Evolutionary conservation across 305 asterid species (phyloP), one percentile per base, ranked within the genome.

Genomic region (Vinca major): DNA sequence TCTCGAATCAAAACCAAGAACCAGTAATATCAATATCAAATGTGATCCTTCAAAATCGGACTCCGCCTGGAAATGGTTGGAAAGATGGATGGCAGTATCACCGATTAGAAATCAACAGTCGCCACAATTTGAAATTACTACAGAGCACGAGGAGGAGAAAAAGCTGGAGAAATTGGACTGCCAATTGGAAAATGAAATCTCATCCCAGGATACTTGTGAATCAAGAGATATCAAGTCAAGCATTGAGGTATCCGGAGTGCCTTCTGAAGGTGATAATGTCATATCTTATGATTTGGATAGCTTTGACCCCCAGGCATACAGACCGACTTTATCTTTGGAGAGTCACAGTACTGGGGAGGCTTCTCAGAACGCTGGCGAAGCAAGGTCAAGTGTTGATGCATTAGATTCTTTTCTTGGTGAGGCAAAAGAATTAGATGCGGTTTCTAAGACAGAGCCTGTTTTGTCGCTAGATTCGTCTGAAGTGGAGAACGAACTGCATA

Each of bases 41-140:
- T 94, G 99, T 75, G 96, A 91, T 67, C 96, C 97, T 71, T 84
- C 73, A 58, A 89, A 88, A 70, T 76, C 90, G 0, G 97, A 94
- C 79, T 82, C 96, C 5, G 80, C 97, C 74, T 94, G 99, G 99
- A 81, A 75, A 80, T 93, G 99, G 99, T 80, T 93, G 73, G 97
- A 88, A 81, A 80, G 97, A 72, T 91, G 99, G 99, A 88, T 88
- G 87, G 73, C 96, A 63, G 88, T 75, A 74, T 83, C 96, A 70
- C 78, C 95, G 1, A 78, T 77, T 58, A 81, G 73, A 76, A 73
- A 57, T 33, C 81, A 78, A 66, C 80, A 68, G 72, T 78, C 80
- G 47, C 82, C 65, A 33, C 78, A 67, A 62, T 70, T 83, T 14
- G 84, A 50, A 71, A 71, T 71, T 45, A 57, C 70, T 37, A 72